phyloP scores from a whole-genome alignment of 2,329 filamentous ascomycete genomes.

The Sordariomycetes sp. region DNA sequence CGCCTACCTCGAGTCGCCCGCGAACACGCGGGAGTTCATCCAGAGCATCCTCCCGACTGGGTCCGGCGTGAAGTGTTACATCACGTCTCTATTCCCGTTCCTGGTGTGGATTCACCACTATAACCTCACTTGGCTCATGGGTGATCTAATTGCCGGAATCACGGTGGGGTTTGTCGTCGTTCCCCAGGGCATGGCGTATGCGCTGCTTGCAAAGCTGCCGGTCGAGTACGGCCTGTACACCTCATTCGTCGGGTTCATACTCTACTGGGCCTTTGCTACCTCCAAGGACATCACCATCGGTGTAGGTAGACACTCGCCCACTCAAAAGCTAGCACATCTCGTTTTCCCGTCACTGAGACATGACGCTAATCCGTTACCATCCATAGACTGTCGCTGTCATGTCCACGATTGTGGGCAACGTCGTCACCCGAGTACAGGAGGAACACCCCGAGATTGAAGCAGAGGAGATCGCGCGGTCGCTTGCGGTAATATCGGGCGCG shows the following conservation, averaged over 20 bases:
- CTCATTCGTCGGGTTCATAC: slow-evolving; percentile 61
- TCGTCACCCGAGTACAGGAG: slow-evolving; percentile 25
- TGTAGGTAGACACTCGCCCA: not conserved
- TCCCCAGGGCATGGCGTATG: slow-evolving; percentile 96
- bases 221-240: slow-evolving; percentile 79
- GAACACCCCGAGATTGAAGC: slow-evolving; percentile 22
- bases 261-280: slow-evolving; percentile 70
- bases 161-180: slow-evolving; percentile 60
- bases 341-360: slow-evolving; percentile 6
- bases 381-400: slow-evolving; percentile 35
- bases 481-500: slow-evolving; percentile 32
- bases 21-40: slow-evolving; percentile 5
- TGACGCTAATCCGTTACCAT: slow-evolving; percentile 20
- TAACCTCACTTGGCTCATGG: slow-evolving; percentile 30
- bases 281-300: slow-evolving; percentile 78
- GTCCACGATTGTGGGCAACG: slow-evolving; percentile 36
- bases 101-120: slow-evolving; percentile 35
- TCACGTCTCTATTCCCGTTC: slow-evolving; percentile 32
- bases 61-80: slow-evolving; percentile 13
- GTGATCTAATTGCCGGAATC: slow-evolving; percentile 32
- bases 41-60: slow-evolving; percentile 4
- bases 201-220: slow-evolving; percentile 65
- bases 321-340: slow-evolving; percentile 6
- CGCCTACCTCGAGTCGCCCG: slow-evolving; percentile 8
- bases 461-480: slow-evolving; percentile 30